Base-by-base conservation (phyloP, 176 grass and related monocot genomes). In the Lolium perenne region DNA sequence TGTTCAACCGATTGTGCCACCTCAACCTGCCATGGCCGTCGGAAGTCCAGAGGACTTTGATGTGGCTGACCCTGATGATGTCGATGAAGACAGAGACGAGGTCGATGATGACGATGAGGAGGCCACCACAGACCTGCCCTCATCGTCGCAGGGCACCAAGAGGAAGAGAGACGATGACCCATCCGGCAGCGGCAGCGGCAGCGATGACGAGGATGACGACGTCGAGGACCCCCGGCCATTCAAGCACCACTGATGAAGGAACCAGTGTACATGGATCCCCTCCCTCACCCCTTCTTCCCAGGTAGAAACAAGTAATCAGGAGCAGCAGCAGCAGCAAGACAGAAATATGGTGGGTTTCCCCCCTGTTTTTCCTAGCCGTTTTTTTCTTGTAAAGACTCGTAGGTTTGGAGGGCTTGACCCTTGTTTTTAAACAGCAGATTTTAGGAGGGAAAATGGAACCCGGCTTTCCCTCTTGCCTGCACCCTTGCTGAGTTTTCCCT, bases 381-480 rank as follows among this genome's bases (percentile, higher is more conserved):
- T 88, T 91, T 79, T 91, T 79, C 70, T 82, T 97, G 89, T 91
- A 89, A 95, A 93, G 82, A 90, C 87, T 91, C 55, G 74, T 73
- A 85, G 74, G 74, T 50, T 86, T 71, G 87, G 83, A 86, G 79
- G 71, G 87, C 62, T 94, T 80, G 82, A 80, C 58, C 76, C 89
- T 89, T 84, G 68, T 83, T 47, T 80, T 91, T 81, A 90, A 95
- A 89, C 87, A 89, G 63, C 91, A 90, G 91, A 93, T 96, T 86
- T 92, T 94, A 94, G 92, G 89, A 91, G 89, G 89, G 64, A 91
- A 83, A 84, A 85, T 88, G 89, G 74, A 51, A 90, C 53, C 53
- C 47, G 73, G 67, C 65, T 55, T 43, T 55, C 49, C 73, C 49
- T 22, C 18, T 77, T 69, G 13, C 88, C 77, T 76, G 59, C 78